phyloP scores from a whole-genome alignment of 176 grass and related monocot species.

The Neostapfia colusana region DNA sequence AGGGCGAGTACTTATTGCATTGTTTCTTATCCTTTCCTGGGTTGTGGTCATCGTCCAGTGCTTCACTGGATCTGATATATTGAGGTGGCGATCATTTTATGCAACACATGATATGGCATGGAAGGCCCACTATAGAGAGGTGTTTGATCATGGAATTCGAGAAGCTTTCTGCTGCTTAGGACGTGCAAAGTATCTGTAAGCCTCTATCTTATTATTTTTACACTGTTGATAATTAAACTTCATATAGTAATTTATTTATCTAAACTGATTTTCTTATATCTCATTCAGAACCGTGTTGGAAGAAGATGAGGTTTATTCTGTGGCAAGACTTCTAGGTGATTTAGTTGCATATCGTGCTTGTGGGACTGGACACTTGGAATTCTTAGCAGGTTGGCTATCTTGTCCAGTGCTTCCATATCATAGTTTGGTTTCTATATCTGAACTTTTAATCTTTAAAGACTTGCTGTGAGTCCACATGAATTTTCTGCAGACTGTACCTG shows the following conservation, averaged over 20 bases:
- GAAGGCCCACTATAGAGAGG: conserved; percentile 99
- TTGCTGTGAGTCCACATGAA: too few relatives aligned
- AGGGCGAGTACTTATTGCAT: conserved; percentile 55
- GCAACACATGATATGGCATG: conserved; percentile 95
- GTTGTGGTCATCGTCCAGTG: conserved; percentile 75
- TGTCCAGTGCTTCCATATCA: conserved; percentile 21
- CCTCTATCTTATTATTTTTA: conserved; percentile 35
- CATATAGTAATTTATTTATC: conserved; percentile 23
- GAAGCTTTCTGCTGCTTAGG: conserved; percentile 98
- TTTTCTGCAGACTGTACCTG: too few relatives aligned
- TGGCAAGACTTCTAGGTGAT: conserved; percentile 93
- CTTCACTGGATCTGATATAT: conserved; percentile 88
- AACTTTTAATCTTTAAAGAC: too few relatives aligned
- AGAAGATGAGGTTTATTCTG: conserved; percentile 96
- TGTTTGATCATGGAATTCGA: conserved; percentile 96
- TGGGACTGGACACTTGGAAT: conserved; percentile 94
- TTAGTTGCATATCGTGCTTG: conserved; percentile 99
- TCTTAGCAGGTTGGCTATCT: conserved; percentile 73
- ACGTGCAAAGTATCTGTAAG: conserved; percentile 89
- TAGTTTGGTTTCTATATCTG: neutral
- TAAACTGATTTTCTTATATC: conserved; percentile 26
- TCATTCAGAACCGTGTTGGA: conserved; percentile 75
- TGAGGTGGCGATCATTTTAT: conserved; percentile 96
- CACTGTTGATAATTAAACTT: neutral
- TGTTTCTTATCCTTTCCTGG: conserved; percentile 78